These are phyloP conservation scores for Cadophora sp. DNA, from an alignment of 2,329 filamentous ascomycete species.

Conservation along the genomic window DNA sequence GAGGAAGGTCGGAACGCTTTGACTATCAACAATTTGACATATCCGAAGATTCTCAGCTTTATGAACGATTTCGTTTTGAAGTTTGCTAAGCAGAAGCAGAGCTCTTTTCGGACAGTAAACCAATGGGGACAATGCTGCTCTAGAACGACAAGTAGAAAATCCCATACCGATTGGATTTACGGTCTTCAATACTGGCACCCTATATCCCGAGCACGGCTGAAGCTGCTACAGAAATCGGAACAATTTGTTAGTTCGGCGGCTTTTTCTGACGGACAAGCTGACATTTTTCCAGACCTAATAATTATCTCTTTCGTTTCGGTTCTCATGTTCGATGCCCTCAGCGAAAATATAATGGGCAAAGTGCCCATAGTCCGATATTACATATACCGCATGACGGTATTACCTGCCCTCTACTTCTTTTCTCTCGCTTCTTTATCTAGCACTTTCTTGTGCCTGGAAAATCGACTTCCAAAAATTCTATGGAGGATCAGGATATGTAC, in stretches of 20 bases:
- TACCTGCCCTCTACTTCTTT: constrained; percentile 30
- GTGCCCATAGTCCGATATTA: constrained; percentile 26
- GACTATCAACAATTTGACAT: constrained; percentile 23
- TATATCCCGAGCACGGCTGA: constrained; percentile 30
- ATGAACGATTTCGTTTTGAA: constrained; percentile 27
- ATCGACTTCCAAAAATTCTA: constrained; percentile 30
- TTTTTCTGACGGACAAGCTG: neutral
- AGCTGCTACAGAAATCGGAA: constrained; percentile 34
- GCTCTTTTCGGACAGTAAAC: constrained; percentile 19
- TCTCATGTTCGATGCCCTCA: constrained; percentile 31
- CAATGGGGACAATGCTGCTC: constrained; percentile 18
- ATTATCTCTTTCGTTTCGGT: constrained; percentile 35
- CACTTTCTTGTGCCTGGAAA: constrained; percentile 31
- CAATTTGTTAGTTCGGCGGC: constrained; percentile 28
- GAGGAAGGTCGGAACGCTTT: constrained; percentile 32
- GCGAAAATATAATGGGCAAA: constrained; percentile 33
- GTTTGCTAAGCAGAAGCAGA: constrained; percentile 32
- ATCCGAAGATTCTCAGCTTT: constrained; percentile 26
- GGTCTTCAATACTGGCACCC: constrained; percentile 28
- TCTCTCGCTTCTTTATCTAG: constrained; percentile 29
- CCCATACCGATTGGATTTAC: constrained; percentile 26
- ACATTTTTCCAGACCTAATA: constrained; percentile 25
- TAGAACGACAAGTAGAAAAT: constrained; percentile 25
- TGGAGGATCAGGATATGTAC: constrained; percentile 29
- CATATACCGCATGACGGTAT: constrained; percentile 26